Evolutionary conservation across 2,329 filamentous ascomycete genomes (phyloP), one percentile per base, ranked within the genome.

Genomic region (Diplocarpon rosae): DNA sequence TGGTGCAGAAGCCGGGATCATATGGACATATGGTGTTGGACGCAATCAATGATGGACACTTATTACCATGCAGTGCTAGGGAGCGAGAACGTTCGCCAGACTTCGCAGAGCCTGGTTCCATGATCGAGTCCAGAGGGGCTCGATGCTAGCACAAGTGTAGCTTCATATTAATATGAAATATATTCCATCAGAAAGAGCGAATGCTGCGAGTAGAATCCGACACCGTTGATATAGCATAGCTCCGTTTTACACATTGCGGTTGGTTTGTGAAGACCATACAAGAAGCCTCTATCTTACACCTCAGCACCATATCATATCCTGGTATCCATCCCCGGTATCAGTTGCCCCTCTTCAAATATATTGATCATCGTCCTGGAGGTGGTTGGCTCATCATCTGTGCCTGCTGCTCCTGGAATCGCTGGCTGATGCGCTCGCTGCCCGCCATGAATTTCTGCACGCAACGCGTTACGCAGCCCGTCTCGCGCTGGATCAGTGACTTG

Each of bases 371-470:
- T 24, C 56, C 55, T 2, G 57, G 54, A 37, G 57, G 58, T 42
- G 57, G 57, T 33, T 58, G 50, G 38, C 55, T 54, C 57, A 72
- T 70, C 69, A 79, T 75, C 58, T 74, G 71, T 51, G 70, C 69
- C 53, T 79, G 81, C 62, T 80, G 73, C 65, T 82, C 78, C 62
- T 78, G 75, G 77, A 96, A 98, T 52, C 92, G 79, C 68, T 94
- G 85, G 60, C 88, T 86, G 58, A 98, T 73, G 49, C 92, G 82
- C 68, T 92, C 86, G 53, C 86, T 86, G 52, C 83, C 83, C 66
- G 93, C 92, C 74, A 96, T 82, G 68, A 86, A 86, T 73, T 98
- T 98, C 69, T 92, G 84, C 51, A 96, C 89, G 68, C 92, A 98
- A 60, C 88, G 85, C 69, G 86, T 81, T 60, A 96, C 80, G 71